Base-by-base conservation (phyloP, 148 eudicot genomes). In the Fagopyrum esculentum region DNA sequence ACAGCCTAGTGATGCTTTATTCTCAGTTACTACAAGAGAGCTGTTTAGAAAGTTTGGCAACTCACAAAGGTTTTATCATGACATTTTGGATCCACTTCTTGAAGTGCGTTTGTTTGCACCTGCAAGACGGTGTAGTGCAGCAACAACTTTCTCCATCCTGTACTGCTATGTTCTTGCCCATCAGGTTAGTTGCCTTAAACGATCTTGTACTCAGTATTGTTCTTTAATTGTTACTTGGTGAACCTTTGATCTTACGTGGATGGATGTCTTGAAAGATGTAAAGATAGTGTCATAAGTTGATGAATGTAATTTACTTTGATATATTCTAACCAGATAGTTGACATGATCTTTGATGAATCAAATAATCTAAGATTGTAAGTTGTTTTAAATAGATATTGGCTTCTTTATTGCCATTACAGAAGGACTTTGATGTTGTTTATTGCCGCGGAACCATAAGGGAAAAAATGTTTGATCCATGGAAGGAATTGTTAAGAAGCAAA, bases 21-120 rank as follows among this genome's bases (percentile, higher is more conserved):
- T 81, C 70, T 30, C 70, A 90, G 97, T 91, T 81, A 89, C 91
- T 80, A 91, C 97, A 75, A 87, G 97, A 84, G 93, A 91, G 81
- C 87, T 91, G 69, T 80, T 89, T 46, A 89, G 82, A 85, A 88
- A 87, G 77, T 87, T 82, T 82, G 89, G 90, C 73, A 86, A 88
- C 85, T 89, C 97, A 10, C 91, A 87, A 61, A 87, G 83, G 76
- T 79, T 89, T 30, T 30, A 47, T 35, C 13, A 15, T 43, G 26
- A 22, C 26, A 22, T 22, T 22, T 22, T 22, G 26, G 26, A 22
- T 22, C 26, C 26, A 22, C 26, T 22, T 22, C 26, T 22, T 22
- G 26, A 22, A 22, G 26, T 22, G 26, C 26, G 26, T 22, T 22
- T 22, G 26, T 22, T 22, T 22, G 26, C 26, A 22, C 26, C 26